phyloP scores from a whole-genome alignment of 1,284 basidiomycete genomes.

The Cutaneotrichosporon sp. region DNA sequence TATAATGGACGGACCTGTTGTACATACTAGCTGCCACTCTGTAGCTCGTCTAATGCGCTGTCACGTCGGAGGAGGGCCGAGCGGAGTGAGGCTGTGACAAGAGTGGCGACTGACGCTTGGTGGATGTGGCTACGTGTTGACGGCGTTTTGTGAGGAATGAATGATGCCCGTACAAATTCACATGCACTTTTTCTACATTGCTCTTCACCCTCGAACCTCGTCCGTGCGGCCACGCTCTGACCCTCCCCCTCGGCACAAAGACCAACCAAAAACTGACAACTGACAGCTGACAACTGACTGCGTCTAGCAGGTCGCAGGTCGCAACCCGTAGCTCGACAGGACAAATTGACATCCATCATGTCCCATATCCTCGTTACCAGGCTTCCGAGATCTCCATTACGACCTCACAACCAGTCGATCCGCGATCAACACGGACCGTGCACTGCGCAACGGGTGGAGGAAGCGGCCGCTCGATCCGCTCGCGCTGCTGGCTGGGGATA shows the following conservation, averaged over 20 bases:
- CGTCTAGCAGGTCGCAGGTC: no score
- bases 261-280: neutral
- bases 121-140: neutral
- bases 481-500: neutral
- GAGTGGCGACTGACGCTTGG: neutral
- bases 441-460: neutral
- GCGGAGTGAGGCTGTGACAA: no score
- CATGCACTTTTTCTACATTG: no score
- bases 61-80: neutral
- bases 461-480: neutral
- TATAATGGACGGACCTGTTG: conserved; percentile 1
- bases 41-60: neutral
- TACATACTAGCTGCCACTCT: neutral
- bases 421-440: neutral
- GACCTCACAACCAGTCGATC: neutral
- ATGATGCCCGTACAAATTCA: no score
- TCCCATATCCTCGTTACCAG: neutral
- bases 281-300: no score
- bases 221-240: neutral
- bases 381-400: neutral
- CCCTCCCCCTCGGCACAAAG: neutral
- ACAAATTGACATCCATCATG: neutral
- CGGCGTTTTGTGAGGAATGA: no score
- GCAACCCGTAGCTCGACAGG: no score
- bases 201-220: neutral